These are phyloP conservation scores for Hirschfeldia incana DNA, from an alignment of 345 rosid species.

Conservation along the genomic window DNA sequence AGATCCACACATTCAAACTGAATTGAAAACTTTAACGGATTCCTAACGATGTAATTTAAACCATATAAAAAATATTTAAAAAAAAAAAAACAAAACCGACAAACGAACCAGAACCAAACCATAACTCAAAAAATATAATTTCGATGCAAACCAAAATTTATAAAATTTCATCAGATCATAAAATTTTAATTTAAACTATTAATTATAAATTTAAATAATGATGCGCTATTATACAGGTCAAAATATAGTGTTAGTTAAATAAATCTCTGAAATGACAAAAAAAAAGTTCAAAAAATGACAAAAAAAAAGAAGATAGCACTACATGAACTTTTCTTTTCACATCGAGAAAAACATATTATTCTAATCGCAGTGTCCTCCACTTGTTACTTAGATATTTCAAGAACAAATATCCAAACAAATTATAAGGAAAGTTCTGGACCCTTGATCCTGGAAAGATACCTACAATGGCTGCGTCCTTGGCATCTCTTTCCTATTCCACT, in stretches of 20 bases:
- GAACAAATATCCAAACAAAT: conserved; percentile 32
- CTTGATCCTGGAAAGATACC: conserved; percentile 10
- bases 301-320: background rate
- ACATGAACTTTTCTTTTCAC: background rate
- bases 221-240: too few relatives aligned
- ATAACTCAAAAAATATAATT: too few relatives aligned
- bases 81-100: too few relatives aligned
- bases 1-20: too few relatives aligned
- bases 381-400: background rate
- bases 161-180: too few relatives aligned
- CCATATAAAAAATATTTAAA: too few relatives aligned
- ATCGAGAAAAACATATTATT: background rate
- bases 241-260: background rate
- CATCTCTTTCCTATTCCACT: conserved; percentile 28
- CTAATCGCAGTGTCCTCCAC: background rate
- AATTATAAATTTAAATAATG: too few relatives aligned
- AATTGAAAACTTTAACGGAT: too few relatives aligned
- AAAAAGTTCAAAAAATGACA: background rate
- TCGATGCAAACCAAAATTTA: too few relatives aligned
- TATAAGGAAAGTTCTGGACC: conserved; percentile 19
- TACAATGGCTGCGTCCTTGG: conserved; percentile 36
- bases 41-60: too few relatives aligned
- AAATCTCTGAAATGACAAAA: background rate
- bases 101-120: too few relatives aligned
- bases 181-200: too few relatives aligned